Conservation (phyloP, 2,329 filamentous ascomycete species). For the Fusarium scirpi region DNA sequence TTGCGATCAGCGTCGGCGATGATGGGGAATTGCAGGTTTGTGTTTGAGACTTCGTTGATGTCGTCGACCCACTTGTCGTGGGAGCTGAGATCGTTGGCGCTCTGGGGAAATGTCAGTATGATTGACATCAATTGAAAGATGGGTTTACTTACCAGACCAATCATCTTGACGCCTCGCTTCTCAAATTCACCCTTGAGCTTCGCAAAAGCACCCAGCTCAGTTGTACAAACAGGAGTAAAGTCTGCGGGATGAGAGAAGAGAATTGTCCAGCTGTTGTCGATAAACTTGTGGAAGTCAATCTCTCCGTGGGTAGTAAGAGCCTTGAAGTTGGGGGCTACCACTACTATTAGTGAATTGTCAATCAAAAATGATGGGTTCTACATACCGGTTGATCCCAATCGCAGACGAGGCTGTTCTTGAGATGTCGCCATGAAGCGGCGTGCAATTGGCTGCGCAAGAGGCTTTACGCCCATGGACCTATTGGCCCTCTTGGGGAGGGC, state of each 20-base stretch:
- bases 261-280: not conserved
- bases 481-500: not conserved
- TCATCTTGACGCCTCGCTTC: constrained; percentile 7
- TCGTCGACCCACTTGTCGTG: constrained; percentile 21
- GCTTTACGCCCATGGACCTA: not conserved
- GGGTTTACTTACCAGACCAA: not conserved
- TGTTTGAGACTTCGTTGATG: constrained; percentile 20
- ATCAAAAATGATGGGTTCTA: no score
- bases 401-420: constrained; percentile 1
- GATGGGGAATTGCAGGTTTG: constrained; percentile 20
- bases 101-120: not conserved
- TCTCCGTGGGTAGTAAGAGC: not conserved
- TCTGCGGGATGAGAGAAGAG: constrained; percentile 8
- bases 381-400: constrained; percentile 2
- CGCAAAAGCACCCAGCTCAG: not conserved
- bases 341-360: no score
- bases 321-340: constrained; percentile 4
- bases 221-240: constrained; percentile 7
- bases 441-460: not conserved
- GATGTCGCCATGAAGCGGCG: not conserved
- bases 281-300: constrained; percentile 19
- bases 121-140: rapidly evolving
- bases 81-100: constrained; percentile 14
- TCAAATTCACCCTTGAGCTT: not conserved
- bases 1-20: constrained; percentile 24